Evolutionary conservation across 192 early-diverging fungal species (phyloP).

Genomic region (Anaeromyces robustus): DNA sequence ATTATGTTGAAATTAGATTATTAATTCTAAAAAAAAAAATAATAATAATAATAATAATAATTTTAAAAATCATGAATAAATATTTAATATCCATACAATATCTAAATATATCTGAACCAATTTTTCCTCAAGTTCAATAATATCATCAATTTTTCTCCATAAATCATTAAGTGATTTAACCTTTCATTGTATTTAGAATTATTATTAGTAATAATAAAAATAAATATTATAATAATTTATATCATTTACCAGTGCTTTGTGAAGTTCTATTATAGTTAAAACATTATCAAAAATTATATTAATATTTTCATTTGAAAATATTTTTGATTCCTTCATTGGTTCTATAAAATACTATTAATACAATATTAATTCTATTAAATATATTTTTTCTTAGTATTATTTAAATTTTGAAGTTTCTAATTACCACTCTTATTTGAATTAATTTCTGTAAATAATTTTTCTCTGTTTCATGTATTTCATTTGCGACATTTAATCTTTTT

Average conservation of each 20-base stretch:
- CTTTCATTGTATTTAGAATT: not conserved
- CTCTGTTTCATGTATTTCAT: not conserved
- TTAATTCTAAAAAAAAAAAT: too few species aligned
- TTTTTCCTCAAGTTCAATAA: not conserved
- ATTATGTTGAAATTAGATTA: too few species aligned
- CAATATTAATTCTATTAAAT: not conserved
- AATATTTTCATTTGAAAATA: not conserved
- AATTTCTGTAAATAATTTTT: not conserved
- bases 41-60: too few species aligned
- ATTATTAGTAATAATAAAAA: too few species aligned
- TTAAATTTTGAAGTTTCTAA: too few species aligned
- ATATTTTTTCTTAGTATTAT: too few species aligned
- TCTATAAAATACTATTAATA: not conserved
- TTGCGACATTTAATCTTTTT: not conserved
- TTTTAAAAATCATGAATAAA: too few species aligned
- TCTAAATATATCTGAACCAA: not conserved
- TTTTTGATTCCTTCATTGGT: not conserved
- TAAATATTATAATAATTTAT: too few species aligned
- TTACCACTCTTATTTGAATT: not conserved
- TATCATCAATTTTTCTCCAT: not conserved
- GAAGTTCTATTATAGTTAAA: not conserved
- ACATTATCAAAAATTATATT: not conserved
- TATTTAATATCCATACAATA: not conserved
- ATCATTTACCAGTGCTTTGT: not conserved
- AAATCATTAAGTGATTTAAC: not conserved